Evolutionary conservation across 2,329 filamentous ascomycete genomes (phyloP), one percentile per base, ranked within the genome.

Genomic region (Fusarium sp.): DNA sequence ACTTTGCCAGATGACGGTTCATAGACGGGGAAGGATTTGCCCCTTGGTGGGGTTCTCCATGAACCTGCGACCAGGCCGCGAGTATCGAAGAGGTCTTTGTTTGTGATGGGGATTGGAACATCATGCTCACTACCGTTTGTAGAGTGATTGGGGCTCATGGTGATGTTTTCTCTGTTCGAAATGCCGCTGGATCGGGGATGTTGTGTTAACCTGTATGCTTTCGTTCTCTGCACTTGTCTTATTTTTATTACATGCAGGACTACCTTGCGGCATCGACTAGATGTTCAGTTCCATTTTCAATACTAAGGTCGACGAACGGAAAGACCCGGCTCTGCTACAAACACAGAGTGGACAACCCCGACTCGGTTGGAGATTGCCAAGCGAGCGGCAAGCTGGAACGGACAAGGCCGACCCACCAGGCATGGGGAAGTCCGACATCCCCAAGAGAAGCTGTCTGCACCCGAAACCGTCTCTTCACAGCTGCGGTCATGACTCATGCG

Each of bases 231-330:
- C 5, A 41, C 18, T 41, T n/a, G n/a, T 20, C 10, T 41, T 41
- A 41, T 41, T 41, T 41, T 9, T 20, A n/a, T 20, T n/a, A 41
- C 18, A 4, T n/a, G 10, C 9, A 11, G n/a, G 4, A 4, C 5
- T 6, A 20, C 2, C 39, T n/a, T 20, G 20, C 18, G 39, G 39
- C 3, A 20, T 41, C 6, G 39, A 20, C 2, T 11, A 5, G 39
- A 20, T 1, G 18, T 5, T 6, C 9, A 5, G 2, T 20, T 39
- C 37, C 7, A 9, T n/a, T 2, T 5, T 1, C 8, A n/a, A 5
- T 3, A 18, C 18, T 8, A 39, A 39, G 18, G 18, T 5, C 18
- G 10, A n/a, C 5, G 18, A 39, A 8, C 37, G 37, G 37, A 5
- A 8, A 10, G 7, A n/a, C 10, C 37, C 37, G 37, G 18, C 16